These are phyloP conservation scores for Ilex asprella DNA, from an alignment of 257 asterid species.

Conservation along the genomic window DNA sequence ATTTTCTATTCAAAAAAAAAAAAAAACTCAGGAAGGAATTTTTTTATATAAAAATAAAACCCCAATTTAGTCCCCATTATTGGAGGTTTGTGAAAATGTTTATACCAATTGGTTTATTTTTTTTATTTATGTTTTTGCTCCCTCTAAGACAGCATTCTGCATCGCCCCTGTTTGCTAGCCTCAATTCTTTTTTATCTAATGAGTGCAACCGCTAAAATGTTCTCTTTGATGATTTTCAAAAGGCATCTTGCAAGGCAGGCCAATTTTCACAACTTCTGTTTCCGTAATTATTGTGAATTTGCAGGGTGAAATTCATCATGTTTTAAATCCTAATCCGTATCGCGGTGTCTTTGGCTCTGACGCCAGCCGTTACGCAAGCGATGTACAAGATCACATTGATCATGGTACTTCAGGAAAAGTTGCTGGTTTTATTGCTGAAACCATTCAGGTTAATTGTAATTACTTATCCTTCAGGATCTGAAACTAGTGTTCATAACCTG, in stretches of 20 bases:
- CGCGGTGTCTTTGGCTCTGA: conserved; percentile 88
- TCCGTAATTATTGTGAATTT: conserved; percentile 1
- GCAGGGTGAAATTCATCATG: conserved; percentile 97
- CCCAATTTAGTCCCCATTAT: too few species aligned
- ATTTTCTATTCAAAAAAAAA: too few species aligned
- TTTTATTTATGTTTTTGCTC: too few species aligned
- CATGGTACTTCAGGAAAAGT: conserved; percentile 89
- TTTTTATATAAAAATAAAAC: too few species aligned
- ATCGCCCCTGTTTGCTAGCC: too few species aligned
- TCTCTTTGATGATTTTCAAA: background rate
- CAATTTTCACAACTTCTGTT: background rate
- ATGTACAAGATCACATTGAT: conserved; percentile 90
- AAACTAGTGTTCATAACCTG: background rate
- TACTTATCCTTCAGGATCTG: background rate
- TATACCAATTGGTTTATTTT: too few species aligned
- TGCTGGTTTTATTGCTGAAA: conserved; percentile 95
- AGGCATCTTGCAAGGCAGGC: background rate
- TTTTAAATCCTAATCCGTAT: conserved; percentile 84
- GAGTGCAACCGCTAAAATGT: too few species aligned
- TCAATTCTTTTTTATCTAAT: too few species aligned
- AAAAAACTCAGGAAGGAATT: too few species aligned
- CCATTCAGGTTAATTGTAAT: conserved; percentile 63
- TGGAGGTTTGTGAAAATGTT: too few species aligned
- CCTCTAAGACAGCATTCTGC: too few species aligned
- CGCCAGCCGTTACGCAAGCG: conserved; percentile 69